Base-by-base conservation (phyloP, 1,139 yeast species). In the Sugiyamaella grinbergsii region DNA sequence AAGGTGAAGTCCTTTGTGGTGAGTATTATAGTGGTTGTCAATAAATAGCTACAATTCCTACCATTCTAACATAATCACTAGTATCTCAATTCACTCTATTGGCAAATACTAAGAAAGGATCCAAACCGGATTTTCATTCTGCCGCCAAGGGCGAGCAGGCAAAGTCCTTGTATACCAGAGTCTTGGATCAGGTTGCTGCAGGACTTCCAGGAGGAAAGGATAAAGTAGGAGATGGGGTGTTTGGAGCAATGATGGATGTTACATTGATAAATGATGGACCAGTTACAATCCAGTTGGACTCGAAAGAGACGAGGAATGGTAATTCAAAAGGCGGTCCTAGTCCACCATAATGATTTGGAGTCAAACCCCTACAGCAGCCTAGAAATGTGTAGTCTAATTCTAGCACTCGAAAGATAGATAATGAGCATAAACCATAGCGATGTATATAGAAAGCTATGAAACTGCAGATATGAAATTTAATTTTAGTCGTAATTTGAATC, bases 201-300 rank as follows among this genome's bases (percentile, higher is more conserved):
- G n/a, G 81, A 71, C n/a, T 66, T 56, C 65, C 68, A 11, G 56
- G 60, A 2, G 94, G 91, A 0, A 73, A 63, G n/a, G 72, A 71
- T 0, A 79, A 75, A 0, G 95, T 90, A 5, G 77, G 83, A 56
- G 96, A 89, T 62, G 98, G 98, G 1, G 76, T 80, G 51, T 93
- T 93, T 67, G 98, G 98, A 0, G 98, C 94, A 6, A 87, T 91
- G 96, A 93, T 93, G 98, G 95, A 88, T 57, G 96, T 93, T 13
- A 77, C 78, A 1, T 69, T 91, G 51, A 81, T 83, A 15, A 93
- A 93, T 62, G 97, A 91, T 58, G 94, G 94, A 4, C 94, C 93
- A 0, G 88, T 83, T 5, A 85, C 94, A 0, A 80, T 85, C 24
- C 77, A 81, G 24, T 81, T 82, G 75, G 91, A 85, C 60, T 83